phyloP scores from a whole-genome alignment of 148 eudicot species.

The Persicaria tinctoria region DNA sequence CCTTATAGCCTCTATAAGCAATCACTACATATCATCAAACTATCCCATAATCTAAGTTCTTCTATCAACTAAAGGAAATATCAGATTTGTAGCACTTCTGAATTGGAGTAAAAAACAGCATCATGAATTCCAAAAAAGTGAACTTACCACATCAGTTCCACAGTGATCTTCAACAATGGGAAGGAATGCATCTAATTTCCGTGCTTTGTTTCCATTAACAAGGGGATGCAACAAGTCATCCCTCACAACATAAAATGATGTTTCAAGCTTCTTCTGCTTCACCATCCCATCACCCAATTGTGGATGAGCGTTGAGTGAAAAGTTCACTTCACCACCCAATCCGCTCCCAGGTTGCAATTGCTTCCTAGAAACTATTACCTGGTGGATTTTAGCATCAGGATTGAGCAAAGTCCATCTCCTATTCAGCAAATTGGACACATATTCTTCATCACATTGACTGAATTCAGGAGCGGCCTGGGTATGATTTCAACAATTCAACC shows the following conservation, averaged over 20 bases:
- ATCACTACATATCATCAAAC: no score
- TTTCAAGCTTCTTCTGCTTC: slow-evolving; percentile 20
- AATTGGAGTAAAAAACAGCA: neutral
- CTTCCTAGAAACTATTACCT: slow-evolving; percentile 33
- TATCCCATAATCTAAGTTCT: no score
- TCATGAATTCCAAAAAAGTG: slow-evolving; percentile 3
- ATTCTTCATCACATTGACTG: slow-evolving; percentile 28
- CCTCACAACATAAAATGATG: slow-evolving; percentile 76
- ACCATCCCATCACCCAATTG: slow-evolving; percentile 38
- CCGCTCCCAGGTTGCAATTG: slow-evolving; percentile 18
- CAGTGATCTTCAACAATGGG: slow-evolving; percentile 70
- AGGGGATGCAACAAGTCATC: slow-evolving; percentile 93
- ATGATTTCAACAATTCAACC: neutral
- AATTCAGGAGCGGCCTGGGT: slow-evolving; percentile 26
- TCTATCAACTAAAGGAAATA: no score
- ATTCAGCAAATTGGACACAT: slow-evolving; percentile 42
- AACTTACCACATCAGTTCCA: slow-evolving; percentile 83
- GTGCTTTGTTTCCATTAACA: slow-evolving; percentile 88
- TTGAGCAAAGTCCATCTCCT: slow-evolving; percentile 67
- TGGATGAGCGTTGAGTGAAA: slow-evolving; percentile 49
- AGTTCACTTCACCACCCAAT: slow-evolving; percentile 29
- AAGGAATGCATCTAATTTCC: slow-evolving; percentile 84
- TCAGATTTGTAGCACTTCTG: neutral
- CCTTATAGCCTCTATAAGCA: no score
- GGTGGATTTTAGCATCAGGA: slow-evolving; percentile 76